These are phyloP conservation scores for Cyberlindnera mycetangii DNA, from an alignment of 805 yeast species.

Conservation along the genomic window DNA sequence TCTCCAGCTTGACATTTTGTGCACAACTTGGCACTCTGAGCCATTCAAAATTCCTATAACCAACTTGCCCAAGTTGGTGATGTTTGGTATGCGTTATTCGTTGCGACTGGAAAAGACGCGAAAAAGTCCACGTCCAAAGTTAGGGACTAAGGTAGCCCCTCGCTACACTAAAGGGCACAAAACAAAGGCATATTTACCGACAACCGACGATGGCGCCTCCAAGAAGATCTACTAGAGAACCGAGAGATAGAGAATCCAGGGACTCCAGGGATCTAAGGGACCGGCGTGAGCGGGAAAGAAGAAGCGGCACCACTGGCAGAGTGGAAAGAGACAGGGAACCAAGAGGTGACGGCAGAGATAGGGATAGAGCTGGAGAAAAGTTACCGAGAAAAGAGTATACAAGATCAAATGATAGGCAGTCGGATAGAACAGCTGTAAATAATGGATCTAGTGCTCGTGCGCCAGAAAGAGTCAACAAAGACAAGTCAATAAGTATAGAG, in stretches of 20 bases:
- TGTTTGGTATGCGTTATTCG: no score
- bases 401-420: neutral
- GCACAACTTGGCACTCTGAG: no score
- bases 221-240: neutral
- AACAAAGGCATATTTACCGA: no score
- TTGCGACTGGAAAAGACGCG: no score
- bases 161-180: no score
- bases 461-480: neutral
- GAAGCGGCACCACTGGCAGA: no score
- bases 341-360: slow-evolving; percentile 6
- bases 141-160: no score
- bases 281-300: no score
- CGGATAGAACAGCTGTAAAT: neutral
- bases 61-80: no score
- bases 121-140: no score
- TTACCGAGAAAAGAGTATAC: slow-evolving; percentile 1
- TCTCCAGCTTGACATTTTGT: no score
- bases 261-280: slow-evolving; percentile 1
- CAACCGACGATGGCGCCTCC: neutral
- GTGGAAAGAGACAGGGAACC: slow-evolving; percentile 6
- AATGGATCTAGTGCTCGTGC: neutral
- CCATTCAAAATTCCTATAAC: no score
- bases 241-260: neutral
- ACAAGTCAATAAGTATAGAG: neutral
- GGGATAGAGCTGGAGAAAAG: slow-evolving; percentile 9